Conservation (phyloP, 2,329 filamentous ascomycete genomes). For the Pseudomassariella vexata region DNA sequence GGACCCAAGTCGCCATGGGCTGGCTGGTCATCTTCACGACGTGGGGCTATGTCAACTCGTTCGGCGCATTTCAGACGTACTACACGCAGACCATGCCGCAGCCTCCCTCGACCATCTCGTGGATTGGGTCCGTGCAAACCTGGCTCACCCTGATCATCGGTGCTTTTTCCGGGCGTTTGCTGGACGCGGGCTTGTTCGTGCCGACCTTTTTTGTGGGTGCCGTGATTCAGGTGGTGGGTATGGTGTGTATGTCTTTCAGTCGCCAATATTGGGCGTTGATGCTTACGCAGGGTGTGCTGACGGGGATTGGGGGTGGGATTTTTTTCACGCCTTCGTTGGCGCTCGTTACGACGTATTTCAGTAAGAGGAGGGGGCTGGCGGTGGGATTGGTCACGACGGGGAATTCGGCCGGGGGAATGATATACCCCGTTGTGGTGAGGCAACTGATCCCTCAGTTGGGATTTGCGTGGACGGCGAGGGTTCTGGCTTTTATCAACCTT, state of each 20-base stretch:
- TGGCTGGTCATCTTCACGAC: constrained; percentile 37
- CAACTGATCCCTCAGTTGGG: constrained; percentile 22
- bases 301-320: constrained; percentile 47
- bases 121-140: constrained; percentile 38
- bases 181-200: constrained; percentile 37
- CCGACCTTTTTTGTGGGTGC: constrained; percentile 30
- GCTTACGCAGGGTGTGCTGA: constrained; percentile 41
- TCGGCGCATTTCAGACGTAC: constrained; percentile 40
- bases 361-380: constrained; percentile 45
- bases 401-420: constrained; percentile 46
- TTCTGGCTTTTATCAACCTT: constrained; percentile 56
- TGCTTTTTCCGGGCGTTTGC: constrained; percentile 33
- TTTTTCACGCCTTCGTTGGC: constrained; percentile 54
- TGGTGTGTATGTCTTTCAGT: constrained; percentile 36
- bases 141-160: constrained; percentile 36
- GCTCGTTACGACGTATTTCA: constrained; percentile 58
- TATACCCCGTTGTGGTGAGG: constrained; percentile 39
- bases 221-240: constrained; percentile 33
- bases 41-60: constrained; percentile 41
- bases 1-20: constrained; percentile 28
- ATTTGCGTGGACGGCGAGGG: constrained; percentile 25
- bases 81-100: constrained; percentile 29
- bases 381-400: constrained; percentile 55
- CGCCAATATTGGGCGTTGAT: constrained; percentile 43
- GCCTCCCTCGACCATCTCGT: constrained; percentile 32